Evolutionary conservation across 768 basidiomycete genomes (phyloP).

Genomic region (Tylopilus felleus): DNA sequence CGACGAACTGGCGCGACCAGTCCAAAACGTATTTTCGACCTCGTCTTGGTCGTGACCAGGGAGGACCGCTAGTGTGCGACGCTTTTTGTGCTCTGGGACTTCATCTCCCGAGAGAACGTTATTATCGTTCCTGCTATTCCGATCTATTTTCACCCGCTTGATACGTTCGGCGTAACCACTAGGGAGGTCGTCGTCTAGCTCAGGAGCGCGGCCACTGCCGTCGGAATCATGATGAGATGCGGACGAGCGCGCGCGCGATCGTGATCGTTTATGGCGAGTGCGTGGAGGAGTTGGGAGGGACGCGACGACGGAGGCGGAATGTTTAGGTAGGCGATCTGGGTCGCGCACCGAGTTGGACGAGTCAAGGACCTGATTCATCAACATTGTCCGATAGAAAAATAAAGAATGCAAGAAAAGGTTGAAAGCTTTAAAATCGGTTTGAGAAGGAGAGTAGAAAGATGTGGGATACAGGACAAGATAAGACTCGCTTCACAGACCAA

Average conservation of each 20-base stretch:
- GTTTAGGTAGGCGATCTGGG: constrained; percentile 44
- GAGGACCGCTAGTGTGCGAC: constrained; percentile 33
- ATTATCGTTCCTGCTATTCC: constrained; percentile 12
- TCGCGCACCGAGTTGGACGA: constrained; percentile 26
- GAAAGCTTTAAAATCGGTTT: not conserved
- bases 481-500: constrained; percentile 11
- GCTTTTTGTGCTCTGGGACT: constrained; percentile 36
- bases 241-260: constrained; percentile 40
- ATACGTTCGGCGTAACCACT: constrained; percentile 8
- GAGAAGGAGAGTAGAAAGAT: constrained; percentile 10
- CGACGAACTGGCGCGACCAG: constrained; percentile 19
- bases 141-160: constrained; percentile 15
- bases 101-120: constrained; percentile 21
- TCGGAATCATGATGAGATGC: constrained; percentile 46
- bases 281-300: constrained; percentile 69
- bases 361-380: constrained; percentile 35
- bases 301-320: constrained; percentile 61
- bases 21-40: constrained; percentile 38
- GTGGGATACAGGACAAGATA: constrained; percentile 19
- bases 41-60: constrained; percentile 43
- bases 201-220: constrained; percentile 36
- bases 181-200: constrained; percentile 18
- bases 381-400: constrained; percentile 17
- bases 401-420: not conserved
- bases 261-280: constrained; percentile 50